These are phyloP conservation scores for Nosema muscidifuracis DNA, from an alignment of 371 early-diverging fungal species.

Conservation along the genomic window DNA sequence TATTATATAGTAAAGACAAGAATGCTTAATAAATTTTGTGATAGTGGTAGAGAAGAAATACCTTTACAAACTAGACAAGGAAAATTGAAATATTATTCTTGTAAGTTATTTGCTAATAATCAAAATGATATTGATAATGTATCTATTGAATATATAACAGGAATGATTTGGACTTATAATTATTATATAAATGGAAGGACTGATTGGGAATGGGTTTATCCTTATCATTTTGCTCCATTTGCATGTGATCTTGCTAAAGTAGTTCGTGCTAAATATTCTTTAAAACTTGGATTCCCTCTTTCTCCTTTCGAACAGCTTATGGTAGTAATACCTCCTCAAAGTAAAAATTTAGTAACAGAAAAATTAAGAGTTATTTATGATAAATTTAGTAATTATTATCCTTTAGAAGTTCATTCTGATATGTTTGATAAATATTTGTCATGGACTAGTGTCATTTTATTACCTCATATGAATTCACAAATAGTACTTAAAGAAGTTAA, in stretches of 20 bases:
- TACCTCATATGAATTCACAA: constrained; percentile 59
- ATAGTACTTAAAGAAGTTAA: constrained; percentile 33
- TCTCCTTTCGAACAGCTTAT: constrained; percentile 90
- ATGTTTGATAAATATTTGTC: constrained; percentile 89
- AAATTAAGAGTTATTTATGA: constrained; percentile 75
- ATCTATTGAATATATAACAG: constrained; percentile 78
- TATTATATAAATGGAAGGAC: constrained; percentile 89
- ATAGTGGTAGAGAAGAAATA: constrained; percentile 41
- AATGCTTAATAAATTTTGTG: constrained; percentile 19
- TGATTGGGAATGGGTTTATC: constrained; percentile 96
- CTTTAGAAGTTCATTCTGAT: constrained; percentile 78
- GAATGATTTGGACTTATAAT: constrained; percentile 89
- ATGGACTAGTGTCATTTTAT: constrained; percentile 74
- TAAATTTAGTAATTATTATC: constrained; percentile 79
- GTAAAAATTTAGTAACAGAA: constrained; percentile 63
- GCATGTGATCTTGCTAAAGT: constrained; percentile 74
- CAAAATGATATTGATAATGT: constrained; percentile 60
- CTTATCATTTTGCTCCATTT: constrained; percentile 92
- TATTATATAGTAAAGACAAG: constrained; percentile 49
- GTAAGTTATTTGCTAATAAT: constrained; percentile 50
- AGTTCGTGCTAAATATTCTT: constrained; percentile 64
- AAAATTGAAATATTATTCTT: constrained; percentile 53
- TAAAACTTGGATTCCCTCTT: constrained; percentile 75
- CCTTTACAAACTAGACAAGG: constrained; percentile 38
- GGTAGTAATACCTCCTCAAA: constrained; percentile 84